Evolutionary conservation across 257 asterid genomes (phyloP).

Genomic region (Orobanche coerulescens): DNA sequence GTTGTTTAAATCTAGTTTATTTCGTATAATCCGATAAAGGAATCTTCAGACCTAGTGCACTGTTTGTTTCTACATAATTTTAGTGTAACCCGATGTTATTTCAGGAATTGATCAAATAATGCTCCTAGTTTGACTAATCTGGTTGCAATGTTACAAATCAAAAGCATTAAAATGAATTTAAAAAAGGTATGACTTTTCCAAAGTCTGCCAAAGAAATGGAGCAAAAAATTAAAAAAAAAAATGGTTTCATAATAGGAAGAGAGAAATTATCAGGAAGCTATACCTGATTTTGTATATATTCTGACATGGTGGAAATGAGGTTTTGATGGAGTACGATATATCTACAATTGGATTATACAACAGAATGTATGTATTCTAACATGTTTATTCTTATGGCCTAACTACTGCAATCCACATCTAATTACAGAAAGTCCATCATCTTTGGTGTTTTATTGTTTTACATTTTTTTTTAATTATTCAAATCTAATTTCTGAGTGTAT

Average conservation of each 20-base stretch:
- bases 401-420: neutral
- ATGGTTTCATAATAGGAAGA: neutral
- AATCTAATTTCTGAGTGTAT: slow-evolving; percentile 7
- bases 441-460: neutral
- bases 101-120: neutral
- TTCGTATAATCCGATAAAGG: neutral
- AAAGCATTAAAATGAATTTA: slow-evolving; percentile 3
- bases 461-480: neutral
- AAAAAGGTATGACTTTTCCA: neutral
- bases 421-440: neutral
- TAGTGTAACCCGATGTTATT: neutral
- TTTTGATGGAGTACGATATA: neutral
- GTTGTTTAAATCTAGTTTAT: neutral
- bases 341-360: neutral
- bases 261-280: neutral
- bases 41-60: neutral
- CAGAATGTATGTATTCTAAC: neutral
- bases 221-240: neutral
- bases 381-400: neutral
- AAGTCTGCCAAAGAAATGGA: neutral
- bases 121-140: neutral
- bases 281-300: neutral
- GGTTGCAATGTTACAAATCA: neutral
- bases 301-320: neutral
- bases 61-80: slow-evolving; percentile 5